A percentile compares a stretch with the other conserved stretches of the same genome.
These are phyloP conservation scores for Cyclotella sp. DNA, from an alignment of 108 stramenopile species.

Conservation along the genomic window DNA sequence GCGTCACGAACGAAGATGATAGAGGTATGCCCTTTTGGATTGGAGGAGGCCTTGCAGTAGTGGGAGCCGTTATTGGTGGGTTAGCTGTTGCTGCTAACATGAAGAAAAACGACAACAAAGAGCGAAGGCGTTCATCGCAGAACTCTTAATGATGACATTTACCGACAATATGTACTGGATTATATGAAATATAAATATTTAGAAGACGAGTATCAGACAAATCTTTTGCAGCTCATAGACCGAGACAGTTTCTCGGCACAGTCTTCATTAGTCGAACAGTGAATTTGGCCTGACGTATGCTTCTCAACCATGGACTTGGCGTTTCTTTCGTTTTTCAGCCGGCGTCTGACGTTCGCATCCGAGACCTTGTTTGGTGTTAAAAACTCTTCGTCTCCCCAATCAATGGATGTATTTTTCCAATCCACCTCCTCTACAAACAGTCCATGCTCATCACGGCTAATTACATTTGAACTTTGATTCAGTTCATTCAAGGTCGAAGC, in stretches of 20 bases:
- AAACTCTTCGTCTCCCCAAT: conserved; percentile 25
- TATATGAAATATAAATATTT: not conserved
- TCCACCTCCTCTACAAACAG: conserved; percentile 14
- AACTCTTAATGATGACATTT: not conserved
- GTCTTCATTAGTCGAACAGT: too few relatives aligned
- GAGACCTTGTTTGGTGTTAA: not conserved
- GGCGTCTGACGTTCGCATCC: not conserved
- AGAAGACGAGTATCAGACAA: not conserved
- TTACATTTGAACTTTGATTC: not conserved
- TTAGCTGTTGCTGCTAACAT: conserved; percentile 19
- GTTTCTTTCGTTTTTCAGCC: not conserved
- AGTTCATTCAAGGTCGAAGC: not conserved
- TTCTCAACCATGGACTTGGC: not conserved
- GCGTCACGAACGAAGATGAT: not conserved
- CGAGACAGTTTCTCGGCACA: too few relatives aligned
- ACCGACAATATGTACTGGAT: not conserved
- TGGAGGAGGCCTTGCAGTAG: conserved; percentile 37
- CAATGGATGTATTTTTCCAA: conserved; percentile 25
- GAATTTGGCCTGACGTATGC: too few relatives aligned
- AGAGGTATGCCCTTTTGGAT: conserved; percentile 21
- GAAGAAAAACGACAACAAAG: conserved; percentile 15
- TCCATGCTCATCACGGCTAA: conserved; percentile 1
- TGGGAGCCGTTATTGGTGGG: conserved; percentile 27
- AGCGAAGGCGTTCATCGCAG: not conserved
- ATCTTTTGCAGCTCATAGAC: too few relatives aligned